Conservation (phyloP, 1,284 basidiomycete species). For the Flammula alnicola region DNA sequence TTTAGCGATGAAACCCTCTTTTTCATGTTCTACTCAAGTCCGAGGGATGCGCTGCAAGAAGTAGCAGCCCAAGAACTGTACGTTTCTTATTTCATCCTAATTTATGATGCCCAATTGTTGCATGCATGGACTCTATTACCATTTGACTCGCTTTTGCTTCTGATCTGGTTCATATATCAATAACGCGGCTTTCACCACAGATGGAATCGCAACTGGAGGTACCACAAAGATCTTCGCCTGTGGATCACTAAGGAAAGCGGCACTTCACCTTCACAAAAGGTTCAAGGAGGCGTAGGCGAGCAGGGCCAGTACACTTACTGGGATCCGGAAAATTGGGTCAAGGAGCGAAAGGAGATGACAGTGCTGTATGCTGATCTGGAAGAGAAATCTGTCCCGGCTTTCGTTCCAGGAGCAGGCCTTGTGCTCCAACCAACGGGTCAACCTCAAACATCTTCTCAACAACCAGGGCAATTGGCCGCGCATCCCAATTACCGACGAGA, state of each 20-base stretch:
- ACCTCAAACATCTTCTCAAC: constrained; percentile 28
- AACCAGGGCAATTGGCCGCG: constrained; percentile 30
- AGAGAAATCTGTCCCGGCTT: constrained; percentile 77
- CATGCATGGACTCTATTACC: too few relatives aligned
- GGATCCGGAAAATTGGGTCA: constrained; percentile 89
- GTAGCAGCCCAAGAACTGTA: constrained; percentile 95
- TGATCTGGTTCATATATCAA: constrained; percentile 7
- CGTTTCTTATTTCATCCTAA: constrained; percentile 40
- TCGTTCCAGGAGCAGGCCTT: constrained; percentile 57
- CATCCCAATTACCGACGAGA: constrained; percentile 45
- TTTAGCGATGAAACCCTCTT: constrained; percentile 98
- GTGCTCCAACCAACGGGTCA: constrained; percentile 40
- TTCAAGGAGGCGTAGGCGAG: constrained; percentile 89
- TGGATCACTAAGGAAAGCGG: constrained; percentile 96
- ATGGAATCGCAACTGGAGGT: constrained; percentile 97
- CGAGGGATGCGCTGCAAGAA: constrained; percentile 93
- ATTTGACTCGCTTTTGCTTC: too few relatives aligned
- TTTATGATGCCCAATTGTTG: too few relatives aligned
- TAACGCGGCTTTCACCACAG: constrained; percentile 43
- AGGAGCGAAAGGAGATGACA: constrained; percentile 86
- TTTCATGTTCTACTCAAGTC: constrained; percentile 98
- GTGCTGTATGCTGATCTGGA: constrained; percentile 87
- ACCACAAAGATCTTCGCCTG: constrained; percentile 92
- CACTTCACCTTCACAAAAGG: constrained; percentile 83
- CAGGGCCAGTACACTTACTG: constrained; percentile 91